phyloP scores from a whole-genome alignment of 306 rosid species.

The Quercus dentata region DNA sequence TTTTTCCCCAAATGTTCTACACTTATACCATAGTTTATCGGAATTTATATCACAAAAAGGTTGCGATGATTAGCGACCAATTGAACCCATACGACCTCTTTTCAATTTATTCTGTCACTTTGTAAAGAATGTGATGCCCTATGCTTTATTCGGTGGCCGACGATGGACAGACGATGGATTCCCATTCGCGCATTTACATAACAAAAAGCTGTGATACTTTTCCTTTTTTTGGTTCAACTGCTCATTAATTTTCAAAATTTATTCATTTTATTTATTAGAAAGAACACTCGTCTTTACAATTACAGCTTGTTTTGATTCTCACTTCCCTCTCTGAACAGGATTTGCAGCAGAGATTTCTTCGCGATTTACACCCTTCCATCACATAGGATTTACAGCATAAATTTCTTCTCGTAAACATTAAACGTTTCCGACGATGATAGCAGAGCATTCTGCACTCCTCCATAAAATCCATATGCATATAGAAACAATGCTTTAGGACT shows the following conservation, averaged over 20 bases:
- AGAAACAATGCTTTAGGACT: no score
- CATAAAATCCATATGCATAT: constrained; percentile 1
- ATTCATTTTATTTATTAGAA: neutral
- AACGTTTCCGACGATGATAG: constrained; percentile 51
- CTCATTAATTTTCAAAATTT: neutral
- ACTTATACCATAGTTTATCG: neutral
- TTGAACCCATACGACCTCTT: neutral
- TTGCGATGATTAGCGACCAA: neutral
- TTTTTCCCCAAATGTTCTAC: rapidly evolving
- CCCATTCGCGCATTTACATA: no score
- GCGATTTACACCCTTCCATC: no score
- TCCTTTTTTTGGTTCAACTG: no score
- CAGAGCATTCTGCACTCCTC: constrained; percentile 49
- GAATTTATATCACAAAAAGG: neutral
- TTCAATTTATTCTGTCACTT: no score
- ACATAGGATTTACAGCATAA: neutral
- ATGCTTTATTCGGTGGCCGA: no score
- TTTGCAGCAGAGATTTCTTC: no score
- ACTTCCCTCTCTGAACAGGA: neutral
- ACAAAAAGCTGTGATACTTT: no score
- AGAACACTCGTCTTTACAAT: neutral
- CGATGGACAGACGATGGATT: no score
- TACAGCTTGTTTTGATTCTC: neutral
- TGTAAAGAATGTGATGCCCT: no score
- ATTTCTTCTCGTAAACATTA: neutral